Conservation (phyloP, 257 asterid species). For the Echium plantagineum region DNA sequence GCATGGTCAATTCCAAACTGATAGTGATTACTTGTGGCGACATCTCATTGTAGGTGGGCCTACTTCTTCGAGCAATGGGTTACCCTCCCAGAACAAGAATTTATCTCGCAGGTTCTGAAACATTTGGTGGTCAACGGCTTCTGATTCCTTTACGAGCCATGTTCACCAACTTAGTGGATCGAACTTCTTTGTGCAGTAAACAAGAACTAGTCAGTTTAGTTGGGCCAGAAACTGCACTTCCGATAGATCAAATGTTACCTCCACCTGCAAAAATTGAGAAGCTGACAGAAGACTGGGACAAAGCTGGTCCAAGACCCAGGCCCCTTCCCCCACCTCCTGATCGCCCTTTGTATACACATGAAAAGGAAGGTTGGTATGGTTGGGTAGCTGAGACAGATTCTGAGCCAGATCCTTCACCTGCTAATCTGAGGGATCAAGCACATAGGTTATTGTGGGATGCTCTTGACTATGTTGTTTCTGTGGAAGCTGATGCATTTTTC, state of each 20-base stretch:
- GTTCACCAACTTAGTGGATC: conserved; percentile 86
- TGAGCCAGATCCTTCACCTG: conserved; percentile 75
- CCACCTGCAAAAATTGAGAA: conserved; percentile 50
- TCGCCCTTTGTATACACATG: conserved; percentile 82
- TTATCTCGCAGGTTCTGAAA: conserved; percentile 92
- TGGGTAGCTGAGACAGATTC: conserved; percentile 78
- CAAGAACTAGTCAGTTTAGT: conserved; percentile 46
- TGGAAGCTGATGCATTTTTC: conserved; percentile 85
- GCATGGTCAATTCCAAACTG: neutral
- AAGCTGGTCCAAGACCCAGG: conserved; percentile 95
- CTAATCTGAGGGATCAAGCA: conserved; percentile 75
- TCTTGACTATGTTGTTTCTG: conserved; percentile 85
- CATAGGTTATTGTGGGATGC: conserved; percentile 92
- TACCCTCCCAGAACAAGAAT: conserved; percentile 91
- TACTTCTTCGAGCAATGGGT: conserved; percentile 91
- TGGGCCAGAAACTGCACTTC: conserved; percentile 70
- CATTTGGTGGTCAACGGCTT: conserved; percentile 92
- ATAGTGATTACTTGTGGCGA: conserved; percentile 31
- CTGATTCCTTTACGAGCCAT: conserved; percentile 90
- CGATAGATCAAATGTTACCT: conserved; percentile 34
- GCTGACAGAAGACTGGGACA: conserved; percentile 80
- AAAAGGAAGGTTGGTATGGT: conserved; percentile 97
- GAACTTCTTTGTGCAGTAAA: conserved; percentile 88
- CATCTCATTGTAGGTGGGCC: conserved; percentile 62
- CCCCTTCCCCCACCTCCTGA: conserved; percentile 99